Evolutionary conservation across 805 yeast species (phyloP), one percentile per base, ranked within the genome.

Genomic region (Candida anglica): DNA sequence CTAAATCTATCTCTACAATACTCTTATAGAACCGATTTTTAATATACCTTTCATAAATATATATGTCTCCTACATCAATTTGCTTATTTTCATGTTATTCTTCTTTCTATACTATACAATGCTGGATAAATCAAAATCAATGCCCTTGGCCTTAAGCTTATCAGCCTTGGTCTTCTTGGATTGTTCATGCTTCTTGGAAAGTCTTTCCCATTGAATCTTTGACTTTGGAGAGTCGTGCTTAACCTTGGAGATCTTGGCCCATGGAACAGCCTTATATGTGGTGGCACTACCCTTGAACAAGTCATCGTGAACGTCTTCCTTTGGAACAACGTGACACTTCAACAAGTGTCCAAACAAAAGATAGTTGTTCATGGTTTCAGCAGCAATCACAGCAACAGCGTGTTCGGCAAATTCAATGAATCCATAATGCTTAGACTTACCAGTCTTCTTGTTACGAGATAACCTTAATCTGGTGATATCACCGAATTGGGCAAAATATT

Each of bases 291-390:
- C 81, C 34, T 59, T 64, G 60, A 81, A 84, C 43, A 84, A 61
- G 43, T 75, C 71, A 47, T 74, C 69, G 47, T 77, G 73, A 8
- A 75, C 70, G 30, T 73, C 57, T 38, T 74, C 75, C 39, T 74
- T 66, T 23, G 84, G 89, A 30, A 75, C 50, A 13, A 75, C 53
- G 16, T 68, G 60, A 41, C 70, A 70, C 60, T 85, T 81, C 47
- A 93, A 66, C 41, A 89, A 74, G 59, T 91, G 97, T 5, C 94
- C 94, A 64, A 86, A 80, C 28, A 93, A 56, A 42, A 93, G 71
- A 52, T 93, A 93, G 63, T 93, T 93, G 62, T 93, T 81, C 98
- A 93, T 93, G 29, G 97, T 81, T 45, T 93, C 98, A 41, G 84
- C 85, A 3, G 96, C 98, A 41, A 88, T 71, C 46, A 78, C 73